Conservation (phyloP, 2,329 filamentous ascomycete genomes). For the Epichloe glyceriae region DNA sequence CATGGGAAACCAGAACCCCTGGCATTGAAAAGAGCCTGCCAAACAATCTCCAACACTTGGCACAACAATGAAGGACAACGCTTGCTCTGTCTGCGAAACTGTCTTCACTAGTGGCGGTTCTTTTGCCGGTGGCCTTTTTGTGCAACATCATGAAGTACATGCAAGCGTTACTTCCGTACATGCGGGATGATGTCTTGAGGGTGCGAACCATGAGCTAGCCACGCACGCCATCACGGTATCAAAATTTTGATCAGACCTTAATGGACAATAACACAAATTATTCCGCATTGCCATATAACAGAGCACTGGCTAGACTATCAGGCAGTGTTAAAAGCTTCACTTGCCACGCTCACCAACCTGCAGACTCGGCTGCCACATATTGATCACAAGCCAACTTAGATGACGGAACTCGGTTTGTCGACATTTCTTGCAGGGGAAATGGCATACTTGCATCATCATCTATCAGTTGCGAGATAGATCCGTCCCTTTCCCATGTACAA, state of each 20-base stretch:
- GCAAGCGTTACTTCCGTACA: neutral
- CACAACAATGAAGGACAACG: neutral
- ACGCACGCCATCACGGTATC: neutral
- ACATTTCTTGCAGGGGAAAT: neutral
- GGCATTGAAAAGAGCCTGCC: slow-evolving; percentile 45
- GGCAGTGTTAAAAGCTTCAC: neutral
- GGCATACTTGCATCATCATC: neutral
- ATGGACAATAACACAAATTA: neutral
- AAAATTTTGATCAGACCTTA: neutral
- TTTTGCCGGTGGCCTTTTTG: neutral
- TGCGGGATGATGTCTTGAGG: neutral
- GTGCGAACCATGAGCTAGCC: neutral
- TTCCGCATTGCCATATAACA: neutral
- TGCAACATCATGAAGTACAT: neutral
- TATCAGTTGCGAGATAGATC: neutral
- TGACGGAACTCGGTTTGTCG: neutral
- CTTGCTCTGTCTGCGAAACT: neutral
- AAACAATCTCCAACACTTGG: neutral
- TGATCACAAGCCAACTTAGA: neutral
- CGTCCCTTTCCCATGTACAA: neutral
- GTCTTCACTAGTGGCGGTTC: neutral
- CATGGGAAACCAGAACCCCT: slow-evolving; percentile 50
- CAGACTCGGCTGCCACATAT: neutral
- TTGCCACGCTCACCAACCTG: neutral
- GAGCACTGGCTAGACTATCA: neutral